Evolutionary conservation across 164 flowering plant genomes (phyloP).

Genomic region (Chimonanthus salicifolius): DNA sequence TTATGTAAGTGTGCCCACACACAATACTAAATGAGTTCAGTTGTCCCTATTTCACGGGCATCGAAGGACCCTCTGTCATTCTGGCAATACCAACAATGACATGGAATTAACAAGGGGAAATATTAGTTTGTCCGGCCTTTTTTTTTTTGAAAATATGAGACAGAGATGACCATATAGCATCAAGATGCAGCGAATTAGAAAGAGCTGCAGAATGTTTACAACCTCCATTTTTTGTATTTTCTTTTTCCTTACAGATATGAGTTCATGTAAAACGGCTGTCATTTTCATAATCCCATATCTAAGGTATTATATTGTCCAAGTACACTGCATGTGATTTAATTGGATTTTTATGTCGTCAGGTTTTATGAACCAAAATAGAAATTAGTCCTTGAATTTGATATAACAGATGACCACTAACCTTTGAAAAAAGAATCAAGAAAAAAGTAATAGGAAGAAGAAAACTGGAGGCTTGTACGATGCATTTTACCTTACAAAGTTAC

Average conservation of each 20-base stretch:
- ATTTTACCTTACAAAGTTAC: too few species aligned
- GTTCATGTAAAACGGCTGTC: neutral
- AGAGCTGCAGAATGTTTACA: neutral
- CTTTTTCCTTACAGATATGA: neutral
- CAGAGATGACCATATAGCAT: neutral
- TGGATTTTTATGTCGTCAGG: too few species aligned
- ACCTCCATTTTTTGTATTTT: neutral
- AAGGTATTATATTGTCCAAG: too few species aligned
- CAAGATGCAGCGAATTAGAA: neutral
- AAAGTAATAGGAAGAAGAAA: too few species aligned
- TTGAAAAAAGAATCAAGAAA: too few species aligned
- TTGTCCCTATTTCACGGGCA: neutral
- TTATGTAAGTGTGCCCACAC: constrained; percentile 92
- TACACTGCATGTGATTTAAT: too few species aligned
- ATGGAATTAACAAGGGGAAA: neutral
- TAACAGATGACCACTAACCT: too few species aligned
- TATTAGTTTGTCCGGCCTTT: neutral
- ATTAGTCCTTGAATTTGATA: too few species aligned
- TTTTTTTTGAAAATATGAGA: too few species aligned
- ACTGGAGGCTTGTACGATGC: too few species aligned
- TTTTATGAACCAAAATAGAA: too few species aligned
- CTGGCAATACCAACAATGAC: neutral
- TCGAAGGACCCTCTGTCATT: neutral
- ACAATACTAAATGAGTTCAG: constrained; percentile 49
- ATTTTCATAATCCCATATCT: too few species aligned